These are phyloP conservation scores for Rossbeevera mucosa DNA, from an alignment of 768 basidiomycete species.

Conservation along the genomic window DNA sequence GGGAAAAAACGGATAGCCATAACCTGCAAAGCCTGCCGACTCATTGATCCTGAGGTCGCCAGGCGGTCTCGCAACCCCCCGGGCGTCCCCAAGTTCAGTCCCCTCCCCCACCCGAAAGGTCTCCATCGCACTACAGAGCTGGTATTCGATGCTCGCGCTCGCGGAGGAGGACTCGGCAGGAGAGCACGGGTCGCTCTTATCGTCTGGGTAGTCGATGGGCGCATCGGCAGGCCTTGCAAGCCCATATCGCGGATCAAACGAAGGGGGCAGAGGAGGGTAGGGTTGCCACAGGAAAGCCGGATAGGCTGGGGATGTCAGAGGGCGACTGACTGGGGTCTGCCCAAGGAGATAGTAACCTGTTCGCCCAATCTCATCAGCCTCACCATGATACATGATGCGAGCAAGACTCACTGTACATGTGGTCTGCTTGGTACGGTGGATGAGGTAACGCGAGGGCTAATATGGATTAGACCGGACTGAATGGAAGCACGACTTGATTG, in stretches of 20 bases:
- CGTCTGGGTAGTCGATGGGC: slow-evolving; percentile 19
- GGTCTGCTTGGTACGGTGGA: slow-evolving; percentile 13
- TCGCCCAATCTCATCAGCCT: slow-evolving; percentile 5
- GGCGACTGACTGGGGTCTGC: slow-evolving; percentile 20
- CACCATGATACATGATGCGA: neutral
- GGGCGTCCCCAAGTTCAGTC: neutral
- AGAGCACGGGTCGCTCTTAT: slow-evolving; percentile 26
- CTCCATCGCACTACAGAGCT: slow-evolving; percentile 5
- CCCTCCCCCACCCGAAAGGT: slow-evolving; percentile 1
- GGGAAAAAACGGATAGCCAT: slow-evolving; percentile 15
- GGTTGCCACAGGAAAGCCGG: slow-evolving; percentile 24
- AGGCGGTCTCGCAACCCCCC: slow-evolving; percentile 3
- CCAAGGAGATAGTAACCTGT: slow-evolving; percentile 16
- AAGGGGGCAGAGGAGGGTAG: slow-evolving; percentile 26
- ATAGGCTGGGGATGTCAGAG: slow-evolving; percentile 10
- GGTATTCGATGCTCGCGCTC: slow-evolving; percentile 9
- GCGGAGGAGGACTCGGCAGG: slow-evolving; percentile 19
- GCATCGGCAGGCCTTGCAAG: slow-evolving; percentile 6
- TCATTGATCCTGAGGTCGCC: slow-evolving; percentile 10
- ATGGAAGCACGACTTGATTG: neutral
- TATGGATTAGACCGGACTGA: slow-evolving; percentile 8
- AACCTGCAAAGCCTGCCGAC: slow-evolving; percentile 8
- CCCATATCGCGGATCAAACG: slow-evolving; percentile 16
- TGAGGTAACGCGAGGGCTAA: slow-evolving; percentile 10
- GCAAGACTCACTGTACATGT: slow-evolving; percentile 17